Evolutionary conservation across 805 yeast species (phyloP).

Genomic region (Candida morakotiae): DNA sequence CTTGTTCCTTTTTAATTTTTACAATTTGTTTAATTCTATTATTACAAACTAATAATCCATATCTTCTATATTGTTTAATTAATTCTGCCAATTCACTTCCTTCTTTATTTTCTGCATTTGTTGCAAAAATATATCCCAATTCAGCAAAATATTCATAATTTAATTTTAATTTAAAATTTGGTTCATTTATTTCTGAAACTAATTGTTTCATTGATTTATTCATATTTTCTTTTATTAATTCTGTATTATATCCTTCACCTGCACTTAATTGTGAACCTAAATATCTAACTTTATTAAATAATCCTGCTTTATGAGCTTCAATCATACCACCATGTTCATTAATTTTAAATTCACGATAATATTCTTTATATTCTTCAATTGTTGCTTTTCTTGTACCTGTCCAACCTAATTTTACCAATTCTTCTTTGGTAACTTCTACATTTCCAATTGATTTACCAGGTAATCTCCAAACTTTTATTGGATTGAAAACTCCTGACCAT

Average conservation of each 20-base stretch:
- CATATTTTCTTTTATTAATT: slow-evolving; percentile 36
- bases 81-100: slow-evolving; percentile 34
- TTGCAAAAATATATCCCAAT: slow-evolving; percentile 47
- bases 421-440: slow-evolving; percentile 43
- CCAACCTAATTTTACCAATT: slow-evolving; percentile 78
- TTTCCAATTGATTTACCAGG: slow-evolving; percentile 20
- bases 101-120: slow-evolving; percentile 32
- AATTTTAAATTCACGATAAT: slow-evolving; percentile 60
- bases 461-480: slow-evolving; percentile 40
- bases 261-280: slow-evolving; percentile 61
- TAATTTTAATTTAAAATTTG: slow-evolving; percentile 44
- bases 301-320: slow-evolving; percentile 70
- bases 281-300: slow-evolving; percentile 52
- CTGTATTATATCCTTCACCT: slow-evolving; percentile 84
- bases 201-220: slow-evolving; percentile 11
- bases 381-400: slow-evolving; percentile 83
- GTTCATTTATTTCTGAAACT: slow-evolving; percentile 23
- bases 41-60: slow-evolving; percentile 54
- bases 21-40: slow-evolving; percentile 38
- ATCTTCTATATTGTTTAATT: slow-evolving; percentile 63
- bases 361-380: slow-evolving; percentile 64
- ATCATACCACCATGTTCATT: slow-evolving; percentile 71
- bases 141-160: slow-evolving; percentile 53
- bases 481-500: slow-evolving; percentile 75
- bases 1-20: slow-evolving; percentile 28